Conservation (phyloP, 805 yeast genomes). For the Candida taoyuanica region DNA sequence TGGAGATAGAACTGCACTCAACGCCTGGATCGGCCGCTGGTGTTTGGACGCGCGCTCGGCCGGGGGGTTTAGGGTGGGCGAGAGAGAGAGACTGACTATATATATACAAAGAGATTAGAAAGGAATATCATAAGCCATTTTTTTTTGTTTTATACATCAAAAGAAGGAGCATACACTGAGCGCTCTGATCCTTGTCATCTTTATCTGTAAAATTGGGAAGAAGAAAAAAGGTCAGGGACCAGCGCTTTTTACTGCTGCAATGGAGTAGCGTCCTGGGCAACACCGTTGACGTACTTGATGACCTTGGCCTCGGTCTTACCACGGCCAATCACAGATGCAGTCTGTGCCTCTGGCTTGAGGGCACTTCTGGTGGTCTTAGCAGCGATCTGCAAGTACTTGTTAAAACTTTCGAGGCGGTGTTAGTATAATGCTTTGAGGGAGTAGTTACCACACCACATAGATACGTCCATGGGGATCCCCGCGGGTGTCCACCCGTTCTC, state of each 20-base stretch:
- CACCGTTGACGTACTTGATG: slow-evolving; percentile 70
- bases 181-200: not conserved
- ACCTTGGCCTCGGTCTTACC: slow-evolving; percentile 69
- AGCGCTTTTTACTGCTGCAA: slow-evolving; percentile 28
- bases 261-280: slow-evolving; percentile 33
- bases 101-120: no score
- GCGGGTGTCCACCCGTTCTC: no score
- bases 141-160: no score
- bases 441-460: not conserved
- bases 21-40: no score
- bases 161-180: not conserved
- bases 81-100: no score
- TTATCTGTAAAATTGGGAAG: not conserved
- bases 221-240: no score
- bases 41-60: not conserved
- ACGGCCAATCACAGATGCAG: slow-evolving; percentile 63
- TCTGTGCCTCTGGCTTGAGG: slow-evolving; percentile 80
- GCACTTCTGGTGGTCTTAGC: slow-evolving; percentile 86
- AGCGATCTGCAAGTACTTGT: slow-evolving; percentile 86
- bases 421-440: slow-evolving; percentile 1
- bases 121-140: slow-evolving; percentile 3
- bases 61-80: not conserved
- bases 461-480: not conserved
- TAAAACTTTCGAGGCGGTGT: slow-evolving; percentile 42
- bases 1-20: no score